phyloP scores from a whole-genome alignment of 116 monocot species.

The Zostera marina region DNA sequence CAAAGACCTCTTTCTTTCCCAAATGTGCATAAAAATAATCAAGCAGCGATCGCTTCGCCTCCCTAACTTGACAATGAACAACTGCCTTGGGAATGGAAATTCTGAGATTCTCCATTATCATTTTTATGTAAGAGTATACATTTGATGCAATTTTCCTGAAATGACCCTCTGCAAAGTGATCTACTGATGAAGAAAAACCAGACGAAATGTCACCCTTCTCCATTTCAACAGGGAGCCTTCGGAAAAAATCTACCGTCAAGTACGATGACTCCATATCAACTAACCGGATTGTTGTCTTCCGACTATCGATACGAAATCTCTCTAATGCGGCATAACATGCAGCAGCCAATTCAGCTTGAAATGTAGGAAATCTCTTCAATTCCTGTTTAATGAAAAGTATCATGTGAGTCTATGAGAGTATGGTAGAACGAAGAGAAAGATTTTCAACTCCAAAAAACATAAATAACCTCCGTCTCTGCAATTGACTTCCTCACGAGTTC shows the following conservation, averaged over 20 bases:
- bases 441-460: background rate
- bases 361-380: conserved; percentile 54
- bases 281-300: conserved; percentile 44
- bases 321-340: conserved; percentile 48
- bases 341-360: conserved; percentile 61
- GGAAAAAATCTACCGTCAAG: conserved; percentile 62
- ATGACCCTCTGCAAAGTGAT: conserved; percentile 48
- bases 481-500: conserved; percentile 67
- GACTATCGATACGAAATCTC: conserved; percentile 47
- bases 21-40: conserved; percentile 46
- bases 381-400: conserved; percentile 18
- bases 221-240: conserved; percentile 56
- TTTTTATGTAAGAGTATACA: conserved; percentile 51
- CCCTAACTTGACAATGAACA: conserved; percentile 66
- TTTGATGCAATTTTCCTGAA: conserved; percentile 63
- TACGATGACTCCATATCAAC: conserved; percentile 70
- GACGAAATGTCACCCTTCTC: conserved; percentile 36
- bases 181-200: background rate
- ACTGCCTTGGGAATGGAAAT: conserved; percentile 49
- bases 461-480: conserved; percentile 52
- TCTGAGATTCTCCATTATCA: conserved; percentile 48
- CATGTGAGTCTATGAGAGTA: background rate
- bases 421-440: background rate
- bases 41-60: conserved; percentile 56
- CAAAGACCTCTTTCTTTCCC: conserved; percentile 45